These are phyloP conservation scores for Erodium moschatum DNA, from an alignment of 441 rosid species.

Conservation along the genomic window DNA sequence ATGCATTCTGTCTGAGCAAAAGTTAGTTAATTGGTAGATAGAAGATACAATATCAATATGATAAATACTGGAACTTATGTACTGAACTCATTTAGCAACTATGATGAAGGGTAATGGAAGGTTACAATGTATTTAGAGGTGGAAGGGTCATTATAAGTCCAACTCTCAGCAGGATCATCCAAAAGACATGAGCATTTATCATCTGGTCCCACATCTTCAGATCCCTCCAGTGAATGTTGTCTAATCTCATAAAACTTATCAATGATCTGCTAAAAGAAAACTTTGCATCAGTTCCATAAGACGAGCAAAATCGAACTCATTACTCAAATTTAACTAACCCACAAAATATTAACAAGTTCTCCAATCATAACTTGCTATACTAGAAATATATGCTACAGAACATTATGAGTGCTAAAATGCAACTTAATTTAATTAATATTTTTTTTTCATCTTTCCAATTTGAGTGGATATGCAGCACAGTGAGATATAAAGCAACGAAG, in stretches of 20 bases:
- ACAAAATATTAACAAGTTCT: not conserved
- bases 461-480: not conserved
- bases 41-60: conserved; percentile 23
- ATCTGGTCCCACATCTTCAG: conserved; percentile 47
- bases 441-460: not conserved
- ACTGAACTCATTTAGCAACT: not conserved
- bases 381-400: not conserved
- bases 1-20: conserved; percentile 88
- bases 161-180: conserved; percentile 56
- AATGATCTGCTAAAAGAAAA: conserved; percentile 43
- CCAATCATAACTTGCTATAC: not conserved
- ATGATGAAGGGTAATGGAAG: conserved; percentile 19
- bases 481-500: not conserved
- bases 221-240: conserved; percentile 39
- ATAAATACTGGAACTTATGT: conserved; percentile 5
- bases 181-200: conserved; percentile 61
- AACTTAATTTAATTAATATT: not conserved
- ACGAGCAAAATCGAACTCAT: conserved; percentile 8
- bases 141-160: conserved; percentile 81
- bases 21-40: conserved; percentile 49
- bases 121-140: conserved; percentile 76
- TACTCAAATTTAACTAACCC: not conserved
- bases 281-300: conserved; percentile 4
- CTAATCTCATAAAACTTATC: conserved; percentile 64
- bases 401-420: not conserved